Percentiles rank a stretch among this genome's conserved stretches.
These are phyloP conservation scores for Colletotrichum brevisporum DNA, from an alignment of 2,329 filamentous ascomycete species.

Conservation along the genomic window DNA sequence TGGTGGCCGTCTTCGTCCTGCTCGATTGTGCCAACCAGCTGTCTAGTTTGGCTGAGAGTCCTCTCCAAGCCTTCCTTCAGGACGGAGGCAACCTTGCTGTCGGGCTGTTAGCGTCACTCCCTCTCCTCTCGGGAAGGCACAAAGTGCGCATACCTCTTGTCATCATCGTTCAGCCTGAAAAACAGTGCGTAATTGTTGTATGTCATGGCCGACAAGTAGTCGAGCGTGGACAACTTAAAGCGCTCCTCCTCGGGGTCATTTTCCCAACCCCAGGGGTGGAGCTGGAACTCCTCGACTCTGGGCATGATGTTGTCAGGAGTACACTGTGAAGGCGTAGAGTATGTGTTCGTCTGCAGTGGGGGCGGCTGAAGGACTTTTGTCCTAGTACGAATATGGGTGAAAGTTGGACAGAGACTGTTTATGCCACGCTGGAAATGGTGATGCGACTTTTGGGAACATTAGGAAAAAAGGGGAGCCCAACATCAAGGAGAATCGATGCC, in stretches of 20 bases:
- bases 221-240: slow-evolving; percentile 54
- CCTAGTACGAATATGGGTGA: too few species aligned
- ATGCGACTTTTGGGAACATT: too few species aligned
- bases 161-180: slow-evolving; percentile 51
- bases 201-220: slow-evolving; percentile 50
- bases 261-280: slow-evolving; percentile 54
- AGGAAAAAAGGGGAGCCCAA: too few species aligned
- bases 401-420: too few species aligned
- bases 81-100: slow-evolving; percentile 41
- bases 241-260: slow-evolving; percentile 53
- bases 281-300: slow-evolving; percentile 45
- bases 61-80: slow-evolving; percentile 53
- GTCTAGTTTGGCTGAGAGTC: slow-evolving; percentile 53
- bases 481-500: too few species aligned
- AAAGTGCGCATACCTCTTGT: slow-evolving; percentile 43
- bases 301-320: slow-evolving; percentile 45
- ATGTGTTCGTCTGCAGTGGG: background rate
- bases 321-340: background rate
- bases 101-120: too few species aligned
- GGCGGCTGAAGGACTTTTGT: background rate
- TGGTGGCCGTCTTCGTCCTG: slow-evolving; percentile 51
- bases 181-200: slow-evolving; percentile 58
- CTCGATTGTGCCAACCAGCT: slow-evolving; percentile 57
- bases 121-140: accelerated
- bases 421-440: too few species aligned